Conservation (phyloP, 176 grass and related monocot genomes). For the Secale cereale region DNA sequence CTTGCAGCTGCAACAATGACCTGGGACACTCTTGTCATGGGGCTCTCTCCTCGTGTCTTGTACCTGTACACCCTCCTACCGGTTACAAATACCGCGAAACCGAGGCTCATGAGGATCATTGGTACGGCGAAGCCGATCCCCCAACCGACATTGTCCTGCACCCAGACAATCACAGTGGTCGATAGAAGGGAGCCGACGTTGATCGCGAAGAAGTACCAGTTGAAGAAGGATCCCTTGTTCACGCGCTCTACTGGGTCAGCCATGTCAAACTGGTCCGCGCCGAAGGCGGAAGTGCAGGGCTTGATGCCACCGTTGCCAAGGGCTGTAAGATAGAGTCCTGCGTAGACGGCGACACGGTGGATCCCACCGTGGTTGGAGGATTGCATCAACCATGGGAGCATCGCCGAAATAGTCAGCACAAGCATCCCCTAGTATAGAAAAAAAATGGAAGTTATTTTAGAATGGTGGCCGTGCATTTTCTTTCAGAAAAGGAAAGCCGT, state of each 20-base stretch:
- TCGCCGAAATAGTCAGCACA: constrained; percentile 34
- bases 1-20: constrained; percentile 35
- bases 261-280: constrained; percentile 73
- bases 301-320: constrained; percentile 58
- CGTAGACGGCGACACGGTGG: background rate
- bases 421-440: constrained; percentile 30
- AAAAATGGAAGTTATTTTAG: no score
- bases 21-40: constrained; percentile 36
- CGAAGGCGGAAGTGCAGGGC: constrained; percentile 62
- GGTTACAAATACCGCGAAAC: constrained; percentile 23
- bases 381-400: background rate
- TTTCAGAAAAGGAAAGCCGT: background rate
- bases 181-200: constrained; percentile 22
- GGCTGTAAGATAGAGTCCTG: constrained; percentile 45
- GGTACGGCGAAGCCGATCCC: constrained; percentile 38
- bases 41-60: constrained; percentile 22
- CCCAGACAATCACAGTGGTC: constrained; percentile 22
- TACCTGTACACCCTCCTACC: constrained; percentile 29
- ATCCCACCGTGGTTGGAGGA: background rate
- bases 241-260: constrained; percentile 28
- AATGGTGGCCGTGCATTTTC: background rate
- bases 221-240: constrained; percentile 46
- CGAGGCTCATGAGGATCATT: background rate
- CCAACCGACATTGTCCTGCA: constrained; percentile 46
- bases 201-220: constrained; percentile 28